Percentiles rank a stretch among this genome's conserved stretches.
These are phyloP conservation scores for Kappamyces sp. DNA, from an alignment of 192 early-diverging fungal genomes.

Conservation along the genomic window DNA sequence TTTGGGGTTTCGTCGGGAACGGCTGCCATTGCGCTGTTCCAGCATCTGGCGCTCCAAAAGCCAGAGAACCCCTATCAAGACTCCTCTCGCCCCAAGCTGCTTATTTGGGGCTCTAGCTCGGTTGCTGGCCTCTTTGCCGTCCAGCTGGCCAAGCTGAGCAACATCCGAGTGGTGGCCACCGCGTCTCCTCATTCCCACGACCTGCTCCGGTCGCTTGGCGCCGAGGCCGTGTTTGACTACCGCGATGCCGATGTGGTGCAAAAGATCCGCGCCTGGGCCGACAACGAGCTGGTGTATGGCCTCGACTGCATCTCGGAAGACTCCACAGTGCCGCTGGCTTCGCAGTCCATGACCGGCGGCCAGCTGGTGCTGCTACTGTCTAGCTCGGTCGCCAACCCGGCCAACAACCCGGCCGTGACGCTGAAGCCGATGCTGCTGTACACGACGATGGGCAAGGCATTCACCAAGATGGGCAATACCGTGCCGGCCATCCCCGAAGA, in stretches of 20 bases:
- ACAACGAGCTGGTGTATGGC: constrained; percentile 18
- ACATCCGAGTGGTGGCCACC: constrained; percentile 24
- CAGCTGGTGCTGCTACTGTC: constrained; percentile 1
- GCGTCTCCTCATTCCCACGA: constrained; percentile 19
- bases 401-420: constrained; percentile 13
- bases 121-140: constrained; percentile 34
- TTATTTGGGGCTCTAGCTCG: constrained; percentile 31
- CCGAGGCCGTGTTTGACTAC: constrained; percentile 27
- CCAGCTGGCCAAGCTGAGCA: constrained; percentile 25
- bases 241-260: constrained; percentile 17
- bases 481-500: constrained; percentile 11
- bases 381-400: constrained; percentile 1
- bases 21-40: constrained; percentile 21
- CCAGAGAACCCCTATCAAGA: constrained; percentile 7
- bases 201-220: constrained; percentile 18
- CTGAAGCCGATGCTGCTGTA: constrained; percentile 20
- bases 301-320: constrained; percentile 22
- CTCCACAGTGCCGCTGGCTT: constrained; percentile 14
- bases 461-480: constrained; percentile 4
- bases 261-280: constrained; percentile 18
- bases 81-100: constrained; percentile 12
- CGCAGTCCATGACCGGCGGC: constrained; percentile 17
- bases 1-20: constrained; percentile 24
- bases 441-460: constrained; percentile 23
- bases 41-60: constrained; percentile 18